Percentiles rank a stretch among this genome's conserved stretches.
Evolutionary conservation across 371 early-diverging fungal genomes (phyloP).

Genomic region (Mortierella sp.): DNA sequence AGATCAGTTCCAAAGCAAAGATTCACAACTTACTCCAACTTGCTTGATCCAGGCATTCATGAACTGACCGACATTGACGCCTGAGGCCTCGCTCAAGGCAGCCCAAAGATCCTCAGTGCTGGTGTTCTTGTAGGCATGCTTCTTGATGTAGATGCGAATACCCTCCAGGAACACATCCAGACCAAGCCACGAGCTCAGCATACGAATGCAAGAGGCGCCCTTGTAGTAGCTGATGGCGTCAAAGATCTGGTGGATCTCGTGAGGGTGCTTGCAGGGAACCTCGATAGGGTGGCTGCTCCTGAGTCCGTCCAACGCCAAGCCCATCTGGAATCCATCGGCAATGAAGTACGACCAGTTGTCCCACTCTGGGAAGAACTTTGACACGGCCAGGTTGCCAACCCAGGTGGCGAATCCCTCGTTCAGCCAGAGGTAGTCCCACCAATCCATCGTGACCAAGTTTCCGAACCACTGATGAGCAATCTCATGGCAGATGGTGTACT

Average conservation of each 20-base stretch:
- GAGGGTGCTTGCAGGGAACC: slow-evolving; percentile 83
- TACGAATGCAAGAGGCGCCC: slow-evolving; percentile 93
- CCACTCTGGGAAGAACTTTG: slow-evolving; percentile 84
- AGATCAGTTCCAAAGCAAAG: background rate
- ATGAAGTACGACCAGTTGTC: slow-evolving; percentile 87
- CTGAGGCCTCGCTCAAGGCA: slow-evolving; percentile 78
- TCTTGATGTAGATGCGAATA: slow-evolving; percentile 83
- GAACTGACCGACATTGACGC: slow-evolving; percentile 77
- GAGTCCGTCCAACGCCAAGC: slow-evolving; percentile 81
- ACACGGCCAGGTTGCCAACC: slow-evolving; percentile 88
- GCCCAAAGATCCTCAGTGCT: slow-evolving; percentile 88
- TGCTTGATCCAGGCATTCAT: slow-evolving; percentile 90
- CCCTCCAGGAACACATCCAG: slow-evolving; percentile 76
- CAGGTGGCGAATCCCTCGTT: slow-evolving; percentile 98
- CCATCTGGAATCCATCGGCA: slow-evolving; percentile 79
- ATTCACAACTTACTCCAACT: slow-evolving; percentile 71
- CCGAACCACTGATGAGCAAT: slow-evolving; percentile 97
- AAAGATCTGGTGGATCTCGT: slow-evolving; percentile 84
- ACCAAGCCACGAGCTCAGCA: slow-evolving; percentile 79
- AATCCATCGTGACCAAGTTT: slow-evolving; percentile 90
- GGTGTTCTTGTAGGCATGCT: slow-evolving; percentile 86
- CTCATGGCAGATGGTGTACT: slow-evolving; percentile 92
- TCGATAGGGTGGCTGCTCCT: slow-evolving; percentile 90
- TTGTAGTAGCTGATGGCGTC: slow-evolving; percentile 88
- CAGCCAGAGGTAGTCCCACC: slow-evolving; percentile 96